Conservation (phyloP, 2,329 filamentous ascomycete genomes). For the Phialophora chinensis region DNA sequence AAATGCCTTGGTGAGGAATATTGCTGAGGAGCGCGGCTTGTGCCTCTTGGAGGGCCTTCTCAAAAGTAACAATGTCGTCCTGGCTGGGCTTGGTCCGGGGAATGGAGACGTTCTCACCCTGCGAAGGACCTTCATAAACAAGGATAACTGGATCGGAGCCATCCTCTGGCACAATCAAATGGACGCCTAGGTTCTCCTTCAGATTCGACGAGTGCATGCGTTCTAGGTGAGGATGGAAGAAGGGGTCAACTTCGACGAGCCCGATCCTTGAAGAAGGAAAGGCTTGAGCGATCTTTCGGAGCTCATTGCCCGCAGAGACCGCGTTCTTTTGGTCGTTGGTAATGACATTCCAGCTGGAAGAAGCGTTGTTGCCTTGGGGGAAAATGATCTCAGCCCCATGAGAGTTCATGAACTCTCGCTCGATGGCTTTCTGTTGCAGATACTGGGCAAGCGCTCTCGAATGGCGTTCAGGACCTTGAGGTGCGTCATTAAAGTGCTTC, state of each 20-base stretch:
- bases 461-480: conserved; percentile 75
- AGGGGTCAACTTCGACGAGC: conserved; percentile 55
- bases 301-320: conserved; percentile 56
- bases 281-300: conserved; percentile 56
- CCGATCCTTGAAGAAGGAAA: conserved; percentile 54
- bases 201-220: conserved; percentile 48
- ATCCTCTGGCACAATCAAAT: conserved; percentile 56
- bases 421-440: conserved; percentile 78
- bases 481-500: conserved; percentile 75
- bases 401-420: conserved; percentile 78
- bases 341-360: conserved; percentile 83
- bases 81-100: conserved; percentile 62
- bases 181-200: conserved; percentile 53
- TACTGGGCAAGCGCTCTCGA: conserved; percentile 88
- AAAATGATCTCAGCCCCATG: conserved; percentile 89
- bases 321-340: conserved; percentile 82
- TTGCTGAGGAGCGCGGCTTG: conserved; percentile 61
- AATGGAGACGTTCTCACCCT: conserved; percentile 43
- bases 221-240: conserved; percentile 56
- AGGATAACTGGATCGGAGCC: conserved; percentile 54
- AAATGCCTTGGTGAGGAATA: conserved; percentile 45
- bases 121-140: conserved; percentile 55
- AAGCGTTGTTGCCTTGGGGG: conserved; percentile 56
- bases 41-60: conserved; percentile 63
- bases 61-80: conserved; percentile 62